Base-by-base conservation (phyloP, 2,329 filamentous ascomycete species). In the Neospermospora avenae region DNA sequence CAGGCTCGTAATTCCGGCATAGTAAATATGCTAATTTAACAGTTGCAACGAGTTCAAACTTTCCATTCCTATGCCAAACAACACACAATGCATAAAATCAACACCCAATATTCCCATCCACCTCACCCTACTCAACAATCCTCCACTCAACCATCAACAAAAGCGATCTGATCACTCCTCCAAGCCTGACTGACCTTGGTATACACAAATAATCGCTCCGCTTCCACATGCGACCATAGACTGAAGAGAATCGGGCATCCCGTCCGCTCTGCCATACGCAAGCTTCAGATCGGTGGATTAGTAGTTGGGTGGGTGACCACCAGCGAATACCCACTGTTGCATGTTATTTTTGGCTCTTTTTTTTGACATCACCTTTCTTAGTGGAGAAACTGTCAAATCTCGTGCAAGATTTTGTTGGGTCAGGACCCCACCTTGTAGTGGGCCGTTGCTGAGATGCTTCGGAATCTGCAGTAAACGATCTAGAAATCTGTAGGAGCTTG, bases 251-350 rank as follows among this genome's bases (percentile, higher is more conserved):
- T 10, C 18, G 46, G 46, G 46, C 46, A 49, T 49, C 46, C 46
- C 46, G 46, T 49, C 46, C 46, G 46, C 46, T 49, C 46, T 49
- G 46, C 46, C 46, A 49, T 20, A 49, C 46, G 18, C 16, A 49
- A 49, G 46, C 46, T 35, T 35, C 46, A 35, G 28, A 49, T 49
- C 46, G 46, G 46, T 49, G 28, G 46, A 49, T 49, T 49, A 49
- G 46, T 49, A 49, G 46, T 49, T 49, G 46, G 46, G 46, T 48
- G 46, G 46, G 46, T 49, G 46, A 49, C 46, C 46, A 49, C 46
- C 46, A 49, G 46, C 46, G 46, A 49, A 49, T 49, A 35, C 28
- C 46, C 46, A 49, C 46, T 49, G 46, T 49, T 35, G 46, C 28
- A 49, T 49, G 46, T 11, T 20, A 1, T 44, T 14, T 14, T 35